Evolutionary conservation across 2,329 filamentous ascomycete genomes (phyloP), one percentile per base, ranked within the genome.

Genomic region (Penicillium nordicum): DNA sequence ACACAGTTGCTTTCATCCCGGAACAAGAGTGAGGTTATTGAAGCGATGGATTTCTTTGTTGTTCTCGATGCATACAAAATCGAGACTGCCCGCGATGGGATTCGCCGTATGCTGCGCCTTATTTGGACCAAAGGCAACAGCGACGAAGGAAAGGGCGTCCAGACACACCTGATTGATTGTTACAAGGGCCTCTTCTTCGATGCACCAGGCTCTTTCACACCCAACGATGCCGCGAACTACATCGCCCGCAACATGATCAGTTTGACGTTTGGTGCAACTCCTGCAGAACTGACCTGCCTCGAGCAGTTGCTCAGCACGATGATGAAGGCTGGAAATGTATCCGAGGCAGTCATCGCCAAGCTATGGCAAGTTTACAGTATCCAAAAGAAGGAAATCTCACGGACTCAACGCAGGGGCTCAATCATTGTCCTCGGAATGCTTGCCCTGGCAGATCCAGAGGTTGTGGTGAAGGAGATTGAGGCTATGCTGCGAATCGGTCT

Each of bases 81-180:
- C 57, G 90, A 97, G 72, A 90, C 94, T 64, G 92, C 95, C 69
- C 92, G 96, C 73, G 78, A 88, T 38, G 94, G 95, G 55, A 97
- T 99, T 68, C 85, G 93, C 57, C 88, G 92, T 55, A 99, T 99
- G 94, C 82, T 99, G 61, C 88, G 93, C 51, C 81, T 99, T 21
- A 99, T 99, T 73, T 99, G 94, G 94, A 99, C 94, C 62, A 99
- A 99, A 77, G 93, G 94, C 65, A 99, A 97, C 76, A 97, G 92
- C 67, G 94, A 99, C 68, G 95, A 99, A 80, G 94, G 95, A 67
- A 99, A 97, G 77, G 94, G 94, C 54, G 92, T 99, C 2, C 95
- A 99, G 72, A 90, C 89, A 2, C 94, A 99, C 74, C 82, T 99
- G 30, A 96, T 99, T 63, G 94, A 99, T 65, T 96, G 91, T 73